Evolutionary conservation across 1,139 yeast species (phyloP), one percentile per base, ranked within the genome.

Genomic region (Scheffersomyces quercinus): DNA sequence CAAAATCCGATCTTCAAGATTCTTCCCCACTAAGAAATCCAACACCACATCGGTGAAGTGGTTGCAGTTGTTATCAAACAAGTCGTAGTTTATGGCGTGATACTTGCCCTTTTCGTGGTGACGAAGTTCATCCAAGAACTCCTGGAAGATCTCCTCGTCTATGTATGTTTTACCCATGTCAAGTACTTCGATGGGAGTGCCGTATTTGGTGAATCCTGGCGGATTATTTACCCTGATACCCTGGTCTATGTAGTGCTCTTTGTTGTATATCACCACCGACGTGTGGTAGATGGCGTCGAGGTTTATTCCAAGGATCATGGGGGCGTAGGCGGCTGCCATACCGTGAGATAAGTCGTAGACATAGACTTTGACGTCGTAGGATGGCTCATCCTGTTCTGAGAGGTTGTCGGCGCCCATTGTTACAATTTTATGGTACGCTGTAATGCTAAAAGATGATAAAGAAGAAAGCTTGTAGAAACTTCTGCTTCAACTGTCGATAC

Each of bases 241-340:
- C 37, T 75, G 77, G 46, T 83, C 86, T 42, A 79, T 80, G 55
- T 75, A 84, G 48, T 77, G 72, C 52, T 84, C 90, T 39, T 68
- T 68, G 11, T 71, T 76, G 51, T 75, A 72, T 11, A 79, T 72
- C 10, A 83, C 87, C 3, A 83, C 75, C 1, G 83, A 73, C 0
- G 89, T 83, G 57, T 84, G 90, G 71, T 83, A 84, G 11, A 84
- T 75, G 16, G 88, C 89, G 35, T 83, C 87, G 10, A 81, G 62
- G 13, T 62, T 54, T 8, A 65, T 58, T 0, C 83, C 83, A 5
- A 79, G 57, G 9, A 79, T 45, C 63, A 71, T 67, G 5, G 70
- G 73, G 5, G 81, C 67, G 48, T 73, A 69, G 30, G 64, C 44
- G 7, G 73, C 63, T 3, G 80, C 79, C 37, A 74, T 49, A 0